These are phyloP conservation scores for Kwoniella shandongensis DNA, from an alignment of 768 basidiomycete genomes.

Conservation along the genomic window DNA sequence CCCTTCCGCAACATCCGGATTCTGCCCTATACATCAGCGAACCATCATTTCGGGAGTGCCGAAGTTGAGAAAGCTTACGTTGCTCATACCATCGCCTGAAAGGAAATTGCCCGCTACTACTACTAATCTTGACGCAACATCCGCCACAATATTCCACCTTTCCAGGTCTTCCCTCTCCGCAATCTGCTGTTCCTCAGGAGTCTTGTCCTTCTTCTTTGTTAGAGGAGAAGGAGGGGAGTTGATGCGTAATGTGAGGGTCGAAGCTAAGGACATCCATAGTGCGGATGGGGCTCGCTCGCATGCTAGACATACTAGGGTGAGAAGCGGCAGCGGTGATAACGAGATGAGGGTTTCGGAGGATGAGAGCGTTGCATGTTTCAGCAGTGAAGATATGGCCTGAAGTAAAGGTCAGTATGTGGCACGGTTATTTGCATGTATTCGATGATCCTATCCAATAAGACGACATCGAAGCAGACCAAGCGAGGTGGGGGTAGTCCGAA, in stretches of 20 bases:
- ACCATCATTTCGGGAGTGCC: not conserved
- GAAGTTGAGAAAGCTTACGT: slow-evolving; percentile 29
- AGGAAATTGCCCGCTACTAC: slow-evolving; percentile 28
- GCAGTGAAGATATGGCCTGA: slow-evolving; percentile 69
- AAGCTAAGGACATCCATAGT: slow-evolving; percentile 79
- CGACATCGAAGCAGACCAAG: not conserved
- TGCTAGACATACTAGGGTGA: slow-evolving; percentile 46
- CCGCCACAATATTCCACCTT: slow-evolving; percentile 39
- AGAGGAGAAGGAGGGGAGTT: slow-evolving; percentile 63
- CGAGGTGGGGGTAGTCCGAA: not conserved
- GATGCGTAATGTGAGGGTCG: slow-evolving; percentile 76
- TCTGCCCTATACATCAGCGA: slow-evolving; percentile 57
- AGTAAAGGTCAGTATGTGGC: slow-evolving; percentile 57
- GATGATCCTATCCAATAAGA: not conserved
- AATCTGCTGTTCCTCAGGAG: slow-evolving; percentile 20
- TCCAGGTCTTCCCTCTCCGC: slow-evolving; percentile 27
- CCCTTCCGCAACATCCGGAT: slow-evolving; percentile 86
- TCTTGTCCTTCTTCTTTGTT: slow-evolving; percentile 54
- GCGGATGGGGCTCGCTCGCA: slow-evolving; percentile 45
- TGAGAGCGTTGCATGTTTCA: slow-evolving; percentile 67
- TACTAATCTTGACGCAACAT: slow-evolving; percentile 34
- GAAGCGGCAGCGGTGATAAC: slow-evolving; percentile 72
- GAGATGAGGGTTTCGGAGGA: slow-evolving; percentile 77
- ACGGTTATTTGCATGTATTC: not conserved
- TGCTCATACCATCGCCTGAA: slow-evolving; percentile 32